Percentiles rank a stretch among this genome's conserved stretches.
Evolutionary conservation across 202 grass and related monocot genomes (phyloP).

Genomic region (Alloteropsis angusta): DNA sequence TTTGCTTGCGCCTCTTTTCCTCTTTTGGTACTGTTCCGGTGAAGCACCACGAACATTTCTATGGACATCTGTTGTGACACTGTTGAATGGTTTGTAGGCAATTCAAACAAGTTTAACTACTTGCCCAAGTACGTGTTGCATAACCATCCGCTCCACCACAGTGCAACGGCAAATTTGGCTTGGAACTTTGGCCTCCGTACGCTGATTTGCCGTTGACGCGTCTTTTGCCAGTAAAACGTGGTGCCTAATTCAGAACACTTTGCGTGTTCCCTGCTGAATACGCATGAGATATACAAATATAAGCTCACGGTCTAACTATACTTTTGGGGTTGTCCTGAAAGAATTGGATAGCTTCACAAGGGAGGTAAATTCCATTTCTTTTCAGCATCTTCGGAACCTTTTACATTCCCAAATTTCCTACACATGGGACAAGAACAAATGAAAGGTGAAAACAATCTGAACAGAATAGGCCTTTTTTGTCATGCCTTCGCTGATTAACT

Average conservation of each 20-base stretch:
- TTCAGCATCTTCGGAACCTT: slow-evolving; percentile 15
- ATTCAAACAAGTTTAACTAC: slow-evolving; percentile 17
- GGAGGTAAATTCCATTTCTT: slow-evolving; percentile 15
- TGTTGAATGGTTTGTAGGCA: slow-evolving; percentile 6
- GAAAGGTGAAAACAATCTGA: neutral
- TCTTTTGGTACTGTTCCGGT: slow-evolving; percentile 15
- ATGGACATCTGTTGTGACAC: neutral
- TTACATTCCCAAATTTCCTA: slow-evolving; percentile 28
- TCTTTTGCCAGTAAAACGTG: slow-evolving; percentile 20
- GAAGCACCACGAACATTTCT: neutral
- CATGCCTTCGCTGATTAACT: slow-evolving; percentile 13
- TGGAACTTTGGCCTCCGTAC: neutral
- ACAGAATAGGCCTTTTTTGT: slow-evolving; percentile 3
- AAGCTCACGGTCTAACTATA: slow-evolving; percentile 14
- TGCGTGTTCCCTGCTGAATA: neutral
- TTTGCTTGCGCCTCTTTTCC: neutral
- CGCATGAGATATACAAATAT: neutral
- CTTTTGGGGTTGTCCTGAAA: slow-evolving; percentile 5
- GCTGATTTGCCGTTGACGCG: slow-evolving; percentile 2
- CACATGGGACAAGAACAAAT: slow-evolving; percentile 13
- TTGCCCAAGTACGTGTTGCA: neutral
- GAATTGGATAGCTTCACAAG: slow-evolving; percentile 24
- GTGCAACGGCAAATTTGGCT: slow-evolving; percentile 13
- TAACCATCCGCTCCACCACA: neutral
- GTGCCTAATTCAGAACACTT: slow-evolving; percentile 9